Percentiles rank a stretch among this genome's conserved stretches.
Evolutionary conservation across 2,329 filamentous ascomycete species (phyloP).

Genomic region (Exophiala viscosa): DNA sequence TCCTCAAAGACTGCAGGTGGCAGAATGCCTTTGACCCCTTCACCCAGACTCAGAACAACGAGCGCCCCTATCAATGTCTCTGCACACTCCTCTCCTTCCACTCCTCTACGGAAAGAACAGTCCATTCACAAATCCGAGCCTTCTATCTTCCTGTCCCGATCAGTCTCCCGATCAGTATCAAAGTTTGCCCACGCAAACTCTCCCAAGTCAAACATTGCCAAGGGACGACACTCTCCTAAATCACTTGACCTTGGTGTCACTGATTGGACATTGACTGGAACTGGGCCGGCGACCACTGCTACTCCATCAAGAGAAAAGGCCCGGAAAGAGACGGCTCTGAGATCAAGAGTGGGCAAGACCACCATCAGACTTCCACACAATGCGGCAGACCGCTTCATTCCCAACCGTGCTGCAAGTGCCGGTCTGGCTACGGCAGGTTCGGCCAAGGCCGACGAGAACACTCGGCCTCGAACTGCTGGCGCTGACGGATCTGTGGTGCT

Average conservation of each 20-base stretch:
- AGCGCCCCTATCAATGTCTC: conserved; percentile 43
- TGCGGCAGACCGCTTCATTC: conserved; percentile 88
- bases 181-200: conserved; percentile 74
- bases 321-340: conserved; percentile 52
- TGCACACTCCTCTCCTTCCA: conserved; percentile 69
- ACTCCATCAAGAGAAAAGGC: conserved; percentile 56
- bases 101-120: conserved; percentile 63
- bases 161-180: conserved; percentile 46
- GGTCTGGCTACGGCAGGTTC: conserved; percentile 77
- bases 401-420: conserved; percentile 85
- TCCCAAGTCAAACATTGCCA: conserved; percentile 93
- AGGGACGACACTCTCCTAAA: conserved; percentile 69
- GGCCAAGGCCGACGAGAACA: conserved; percentile 77
- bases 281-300: conserved; percentile 55
- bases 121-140: conserved; percentile 74
- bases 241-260: conserved; percentile 88
- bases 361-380: conserved; percentile 66
- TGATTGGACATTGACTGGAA: conserved; percentile 86
- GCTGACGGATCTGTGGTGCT: conserved; percentile 72
- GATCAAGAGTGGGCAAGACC: conserved; percentile 61
- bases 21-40: conserved; percentile 90
- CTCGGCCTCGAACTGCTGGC: conserved; percentile 67
- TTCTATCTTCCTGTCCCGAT: conserved; percentile 72
- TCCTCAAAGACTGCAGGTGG: conserved; percentile 88
- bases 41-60: conserved; percentile 64